Evolutionary conservation across 1,284 basidiomycete species (phyloP), one percentile per base, ranked within the genome.

Genomic region (Trichosporon sp.): DNA sequence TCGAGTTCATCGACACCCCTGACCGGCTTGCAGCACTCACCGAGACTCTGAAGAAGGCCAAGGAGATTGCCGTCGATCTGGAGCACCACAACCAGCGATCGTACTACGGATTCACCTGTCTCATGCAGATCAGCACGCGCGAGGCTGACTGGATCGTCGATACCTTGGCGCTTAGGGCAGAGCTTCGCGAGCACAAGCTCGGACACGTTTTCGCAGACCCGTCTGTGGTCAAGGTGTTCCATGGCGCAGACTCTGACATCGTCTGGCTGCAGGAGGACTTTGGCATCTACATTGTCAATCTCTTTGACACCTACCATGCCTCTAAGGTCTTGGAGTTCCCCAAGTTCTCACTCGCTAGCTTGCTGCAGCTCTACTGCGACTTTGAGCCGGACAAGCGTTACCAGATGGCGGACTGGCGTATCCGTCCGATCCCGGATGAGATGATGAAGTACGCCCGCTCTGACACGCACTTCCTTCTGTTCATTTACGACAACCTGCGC

Each of bases 291-390:
- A 84, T 98, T 56, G 94, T 99, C 66, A 92, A 93, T 67, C 81
- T 99, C 9, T 99, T 98, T 75, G 95, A 99, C 77, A 99, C 96
- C 0, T 98, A 88, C 76, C 94, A 98, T 72, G 95, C 95, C 1
- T 92, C 92, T 0, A 91, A 90, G 72, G 82, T 91, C 0, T 82
- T 96, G 60, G 91, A 89, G 21, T 91, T 94, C 73, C 88, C 90
- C 0, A 85, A 88, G 56, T 90, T 93, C 71, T 89, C 89, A 1
- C 86, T 99, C 9, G 90, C 90, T 0, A 86, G 88, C 54, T 84
- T 99, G 10, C 85, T 99, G n/a, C 86, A 89, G 71, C 88, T 89
- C 81, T 98, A 93, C 74, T 94, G 91, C 74, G 87, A 91, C 72
- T 95, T 95, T 73, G 85, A 86, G n/a, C 87, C 95, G 0, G 95